Percentiles rank a stretch among this genome's conserved stretches.
Conservation (phyloP, 2,329 filamentous ascomycete species). For the Monascus ruber region DNA sequence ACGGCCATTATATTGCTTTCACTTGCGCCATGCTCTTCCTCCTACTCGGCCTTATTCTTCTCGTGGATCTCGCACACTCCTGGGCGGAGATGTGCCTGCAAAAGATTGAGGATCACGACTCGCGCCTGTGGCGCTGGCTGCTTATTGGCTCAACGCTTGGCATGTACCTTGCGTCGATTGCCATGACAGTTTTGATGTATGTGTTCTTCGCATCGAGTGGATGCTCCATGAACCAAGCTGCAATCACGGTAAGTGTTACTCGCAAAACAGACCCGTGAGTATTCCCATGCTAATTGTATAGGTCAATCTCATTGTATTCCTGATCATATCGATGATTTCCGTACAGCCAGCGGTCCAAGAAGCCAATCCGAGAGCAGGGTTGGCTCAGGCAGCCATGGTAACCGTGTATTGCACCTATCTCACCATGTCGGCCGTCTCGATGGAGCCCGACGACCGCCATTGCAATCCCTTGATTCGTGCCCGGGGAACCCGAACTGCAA, state of each 20-base stretch:
- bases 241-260: constrained; percentile 55
- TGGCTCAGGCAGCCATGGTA: constrained; percentile 97
- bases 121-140: constrained; percentile 68
- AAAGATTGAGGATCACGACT: constrained; percentile 85
- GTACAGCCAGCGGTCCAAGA: constrained; percentile 86
- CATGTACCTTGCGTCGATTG: constrained; percentile 86
- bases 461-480: constrained; percentile 87
- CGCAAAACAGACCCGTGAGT: background rate
- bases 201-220: constrained; percentile 76
- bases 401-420: constrained; percentile 97
- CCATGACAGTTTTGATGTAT: constrained; percentile 95
- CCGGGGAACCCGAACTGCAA: constrained; percentile 77
- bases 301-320: constrained; percentile 76
- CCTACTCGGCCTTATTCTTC: constrained; percentile 76
- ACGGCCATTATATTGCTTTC: constrained; percentile 89
- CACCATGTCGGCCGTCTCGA: constrained; percentile 94
- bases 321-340: constrained; percentile 70
- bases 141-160: constrained; percentile 83
- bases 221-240: constrained; percentile 93
- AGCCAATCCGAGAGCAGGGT: constrained; percentile 80
- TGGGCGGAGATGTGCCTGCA: constrained; percentile 95
- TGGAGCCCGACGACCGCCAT: constrained; percentile 89
- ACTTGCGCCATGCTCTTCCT: constrained; percentile 85
- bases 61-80: constrained; percentile 89
- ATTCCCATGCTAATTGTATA: constrained; percentile 10